phyloP scores from a whole-genome alignment of 2,329 filamentous ascomycete species.

The Pochonia chlamydosporia region DNA sequence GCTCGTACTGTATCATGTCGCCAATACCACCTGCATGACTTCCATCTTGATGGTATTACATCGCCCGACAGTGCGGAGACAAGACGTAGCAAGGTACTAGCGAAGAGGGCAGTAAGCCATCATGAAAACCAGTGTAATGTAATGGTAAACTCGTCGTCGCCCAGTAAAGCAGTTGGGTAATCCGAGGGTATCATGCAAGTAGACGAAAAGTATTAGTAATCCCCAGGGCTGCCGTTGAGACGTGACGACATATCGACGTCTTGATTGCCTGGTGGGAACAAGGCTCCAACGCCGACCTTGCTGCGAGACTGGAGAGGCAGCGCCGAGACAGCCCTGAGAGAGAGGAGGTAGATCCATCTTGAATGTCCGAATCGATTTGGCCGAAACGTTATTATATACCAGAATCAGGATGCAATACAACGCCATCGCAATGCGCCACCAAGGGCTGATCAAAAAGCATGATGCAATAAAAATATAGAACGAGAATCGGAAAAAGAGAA shows the following conservation, averaged over 20 bases:
- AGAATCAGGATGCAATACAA: slow-evolving; percentile 3
- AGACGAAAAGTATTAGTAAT: neutral
- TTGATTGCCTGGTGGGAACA: neutral
- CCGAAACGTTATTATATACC: neutral
- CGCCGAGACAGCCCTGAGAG: neutral
- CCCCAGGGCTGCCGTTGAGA: neutral
- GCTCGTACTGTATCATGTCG: neutral
- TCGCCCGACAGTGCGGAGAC: neutral
- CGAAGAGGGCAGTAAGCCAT: neutral
- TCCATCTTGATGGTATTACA: neutral
- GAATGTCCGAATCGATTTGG: neutral
- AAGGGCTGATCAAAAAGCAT: neutral
- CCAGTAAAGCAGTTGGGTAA: neutral
- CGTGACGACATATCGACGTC: neutral
- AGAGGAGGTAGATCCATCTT: neutral
- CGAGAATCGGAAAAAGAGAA: neutral
- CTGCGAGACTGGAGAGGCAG: neutral
- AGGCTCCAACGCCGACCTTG: neutral
- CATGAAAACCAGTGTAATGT: neutral
- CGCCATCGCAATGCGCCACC: slow-evolving; percentile 9
- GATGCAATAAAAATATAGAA: slow-evolving; percentile 2
- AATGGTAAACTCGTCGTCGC: neutral
- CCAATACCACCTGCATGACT: neutral
- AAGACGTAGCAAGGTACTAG: neutral
- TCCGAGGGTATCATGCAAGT: slow-evolving; percentile 6